A percentile compares a stretch with the other conserved stretches of the same genome.
Evolutionary conservation across 106 monocot species (phyloP).

Genomic region (Apostasia ramifera): DNA sequence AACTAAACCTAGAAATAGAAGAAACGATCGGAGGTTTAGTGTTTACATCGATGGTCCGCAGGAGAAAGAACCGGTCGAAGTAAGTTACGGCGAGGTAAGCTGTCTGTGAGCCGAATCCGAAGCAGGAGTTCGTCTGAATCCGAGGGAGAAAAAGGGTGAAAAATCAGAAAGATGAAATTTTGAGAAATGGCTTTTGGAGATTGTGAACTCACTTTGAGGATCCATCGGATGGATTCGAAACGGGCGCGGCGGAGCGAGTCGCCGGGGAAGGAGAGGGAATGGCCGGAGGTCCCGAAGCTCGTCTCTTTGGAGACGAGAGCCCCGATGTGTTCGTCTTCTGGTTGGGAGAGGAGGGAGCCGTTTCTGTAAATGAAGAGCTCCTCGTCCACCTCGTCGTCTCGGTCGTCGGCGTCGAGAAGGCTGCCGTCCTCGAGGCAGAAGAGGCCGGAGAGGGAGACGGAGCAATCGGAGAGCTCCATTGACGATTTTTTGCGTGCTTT

Average conservation of each 20-base stretch:
- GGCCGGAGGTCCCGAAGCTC: slow-evolving; percentile 10
- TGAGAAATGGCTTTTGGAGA: too few species aligned
- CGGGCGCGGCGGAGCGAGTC: slow-evolving; percentile 26
- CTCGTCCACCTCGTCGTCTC: slow-evolving; percentile 6
- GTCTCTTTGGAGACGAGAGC: slow-evolving; percentile 39
- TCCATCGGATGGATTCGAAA: slow-evolving; percentile 50
- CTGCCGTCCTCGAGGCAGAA: slow-evolving; percentile 45
- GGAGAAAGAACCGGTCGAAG: slow-evolving; percentile 39
- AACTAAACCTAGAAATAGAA: slow-evolving; percentile 17
- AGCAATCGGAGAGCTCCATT: not conserved
- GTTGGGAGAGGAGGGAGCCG: not conserved
- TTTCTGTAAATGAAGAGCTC: not conserved
- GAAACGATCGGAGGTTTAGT: slow-evolving; percentile 41
- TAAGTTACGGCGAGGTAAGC: slow-evolving; percentile 46
- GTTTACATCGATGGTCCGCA: slow-evolving; percentile 28
- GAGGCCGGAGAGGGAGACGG: slow-evolving; percentile 6
- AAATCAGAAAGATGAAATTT: too few species aligned
- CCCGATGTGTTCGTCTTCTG: slow-evolving; percentile 51
- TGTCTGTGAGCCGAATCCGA: slow-evolving; percentile 41
- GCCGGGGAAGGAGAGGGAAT: not conserved
- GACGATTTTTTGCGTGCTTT: not conserved
- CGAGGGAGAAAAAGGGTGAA: slow-evolving; percentile 7
- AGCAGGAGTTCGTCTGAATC: slow-evolving; percentile 32
- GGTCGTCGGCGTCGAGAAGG: slow-evolving; percentile 13
- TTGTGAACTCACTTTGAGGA: slow-evolving; percentile 10